Conservation (phyloP, 495 filamentous ascomycete species). For the Tuber melanosporum region DNA sequence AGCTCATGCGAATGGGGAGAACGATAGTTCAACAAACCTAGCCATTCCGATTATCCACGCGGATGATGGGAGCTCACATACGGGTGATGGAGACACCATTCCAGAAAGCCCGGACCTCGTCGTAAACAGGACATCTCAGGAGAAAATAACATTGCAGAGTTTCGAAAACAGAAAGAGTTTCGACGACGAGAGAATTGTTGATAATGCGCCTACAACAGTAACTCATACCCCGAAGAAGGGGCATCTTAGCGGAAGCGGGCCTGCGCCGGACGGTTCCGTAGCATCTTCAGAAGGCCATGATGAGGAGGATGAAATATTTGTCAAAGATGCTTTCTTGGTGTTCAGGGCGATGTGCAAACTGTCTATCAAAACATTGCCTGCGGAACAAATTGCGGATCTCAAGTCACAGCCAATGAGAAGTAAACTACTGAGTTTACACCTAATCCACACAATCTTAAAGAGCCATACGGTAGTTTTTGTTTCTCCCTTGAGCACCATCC, state of each 20-base stretch:
- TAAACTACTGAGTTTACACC: slow-evolving; percentile 87
- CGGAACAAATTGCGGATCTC: slow-evolving; percentile 87
- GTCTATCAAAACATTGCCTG: slow-evolving; percentile 78
- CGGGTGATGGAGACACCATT: slow-evolving; percentile 25
- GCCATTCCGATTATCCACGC: slow-evolving; percentile 20
- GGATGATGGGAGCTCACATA: slow-evolving; percentile 39
- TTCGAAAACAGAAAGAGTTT: slow-evolving; percentile 90
- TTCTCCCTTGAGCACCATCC: slow-evolving; percentile 81
- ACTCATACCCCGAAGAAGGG: slow-evolving; percentile 58
- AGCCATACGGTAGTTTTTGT: slow-evolving; percentile 83
- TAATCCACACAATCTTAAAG: slow-evolving; percentile 88
- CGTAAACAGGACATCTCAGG: slow-evolving; percentile 42
- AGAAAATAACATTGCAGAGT: slow-evolving; percentile 90
- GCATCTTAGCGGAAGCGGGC: slow-evolving; percentile 48
- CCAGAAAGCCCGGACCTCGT: slow-evolving; percentile 42
- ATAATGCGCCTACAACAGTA: slow-evolving; percentile 87
- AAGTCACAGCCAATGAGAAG: slow-evolving; percentile 94
- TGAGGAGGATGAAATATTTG: slow-evolving; percentile 91
- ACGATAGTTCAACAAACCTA: slow-evolving; percentile 23
- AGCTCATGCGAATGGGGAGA: slow-evolving; percentile 12
- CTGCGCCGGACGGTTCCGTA: slow-evolving; percentile 49
- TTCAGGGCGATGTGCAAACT: slow-evolving; percentile 97
- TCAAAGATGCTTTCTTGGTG: slow-evolving; percentile 92
- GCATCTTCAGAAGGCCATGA: slow-evolving; percentile 60
- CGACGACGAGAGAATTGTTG: slow-evolving; percentile 82